A percentile compares a stretch with the other conserved stretches of the same genome.
phyloP scores from a whole-genome alignment of 176 grass and related monocot species.

The Cenchrus fungigraminus region DNA sequence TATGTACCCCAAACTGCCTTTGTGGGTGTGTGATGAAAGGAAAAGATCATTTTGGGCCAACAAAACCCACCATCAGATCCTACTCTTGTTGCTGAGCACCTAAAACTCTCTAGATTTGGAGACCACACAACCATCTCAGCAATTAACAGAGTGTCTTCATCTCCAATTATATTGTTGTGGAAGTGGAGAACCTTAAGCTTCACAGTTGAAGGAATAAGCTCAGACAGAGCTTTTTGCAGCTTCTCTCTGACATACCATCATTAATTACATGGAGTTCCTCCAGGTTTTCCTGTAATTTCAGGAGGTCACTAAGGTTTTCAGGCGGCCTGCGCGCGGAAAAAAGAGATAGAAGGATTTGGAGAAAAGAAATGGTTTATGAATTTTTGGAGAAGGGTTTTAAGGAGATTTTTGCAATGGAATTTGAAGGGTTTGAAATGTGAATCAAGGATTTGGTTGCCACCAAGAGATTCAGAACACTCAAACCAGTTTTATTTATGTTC shows the following conservation, averaged over 20 bases:
- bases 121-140: constrained; percentile 67
- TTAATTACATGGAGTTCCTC: constrained; percentile 94
- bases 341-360: too few relatives aligned
- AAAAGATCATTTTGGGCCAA: not conserved
- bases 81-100: constrained; percentile 78
- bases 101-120: constrained; percentile 75
- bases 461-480: too few relatives aligned
- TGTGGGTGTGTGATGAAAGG: too few relatives aligned
- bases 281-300: constrained; percentile 23
- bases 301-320: constrained; percentile 39
- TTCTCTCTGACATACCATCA: constrained; percentile 84
- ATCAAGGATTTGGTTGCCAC: too few relatives aligned
- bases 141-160: constrained; percentile 73
- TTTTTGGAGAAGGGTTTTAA: too few relatives aligned
- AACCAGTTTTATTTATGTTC: too few relatives aligned
- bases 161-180: constrained; percentile 91
- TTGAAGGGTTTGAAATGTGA: too few relatives aligned
- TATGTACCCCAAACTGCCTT: too few relatives aligned
- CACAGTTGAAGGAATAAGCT: constrained; percentile 74
- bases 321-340: too few relatives aligned
- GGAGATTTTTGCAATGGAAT: too few relatives aligned
- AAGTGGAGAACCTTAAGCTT: constrained; percentile 87
- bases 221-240: constrained; percentile 74
- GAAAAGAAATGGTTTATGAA: too few relatives aligned
- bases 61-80: constrained; percentile 61